phyloP scores from a whole-genome alignment of 257 asterid genomes.

The Euphrasia confusa region DNA sequence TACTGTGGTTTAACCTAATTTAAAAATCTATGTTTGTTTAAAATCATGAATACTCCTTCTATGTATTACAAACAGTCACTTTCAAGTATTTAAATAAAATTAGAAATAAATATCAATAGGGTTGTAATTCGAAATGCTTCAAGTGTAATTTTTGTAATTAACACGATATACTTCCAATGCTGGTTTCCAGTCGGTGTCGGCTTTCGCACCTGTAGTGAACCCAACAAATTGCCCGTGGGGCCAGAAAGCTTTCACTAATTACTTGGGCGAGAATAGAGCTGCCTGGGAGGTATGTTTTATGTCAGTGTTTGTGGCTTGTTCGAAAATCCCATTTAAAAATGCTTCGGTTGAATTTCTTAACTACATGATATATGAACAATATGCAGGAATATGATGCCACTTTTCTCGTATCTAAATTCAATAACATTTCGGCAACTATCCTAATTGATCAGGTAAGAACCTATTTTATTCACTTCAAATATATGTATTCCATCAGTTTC shows the following conservation, averaged over 20 bases:
- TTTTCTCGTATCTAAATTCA: constrained; percentile 57
- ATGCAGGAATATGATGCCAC: constrained; percentile 94
- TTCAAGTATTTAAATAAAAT: too few relatives aligned
- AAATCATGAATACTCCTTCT: too few relatives aligned
- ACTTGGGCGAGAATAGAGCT: constrained; percentile 77
- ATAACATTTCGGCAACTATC: constrained; percentile 63
- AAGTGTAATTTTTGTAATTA: neutral
- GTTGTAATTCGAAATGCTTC: neutral
- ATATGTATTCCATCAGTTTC: neutral
- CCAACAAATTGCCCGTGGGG: constrained; percentile 97
- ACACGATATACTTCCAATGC: neutral
- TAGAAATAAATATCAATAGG: too few relatives aligned
- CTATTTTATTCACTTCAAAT: neutral
- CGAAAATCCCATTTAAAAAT: neutral
- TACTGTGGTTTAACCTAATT: too few relatives aligned
- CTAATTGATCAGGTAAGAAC: constrained; percentile 84
- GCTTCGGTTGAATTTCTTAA: constrained; percentile 9
- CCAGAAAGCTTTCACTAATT: constrained; percentile 86
- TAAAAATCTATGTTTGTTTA: too few relatives aligned
- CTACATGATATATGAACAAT: constrained; percentile 14
- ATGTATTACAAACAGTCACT: too few relatives aligned
- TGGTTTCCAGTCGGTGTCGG: constrained; percentile 78
- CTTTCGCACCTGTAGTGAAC: constrained; percentile 78
- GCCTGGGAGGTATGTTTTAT: constrained; percentile 80
- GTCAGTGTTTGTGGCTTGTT: constrained; percentile 1